Conservation (phyloP, 2,329 filamentous ascomycete genomes). For the Xylaria sp. region DNA sequence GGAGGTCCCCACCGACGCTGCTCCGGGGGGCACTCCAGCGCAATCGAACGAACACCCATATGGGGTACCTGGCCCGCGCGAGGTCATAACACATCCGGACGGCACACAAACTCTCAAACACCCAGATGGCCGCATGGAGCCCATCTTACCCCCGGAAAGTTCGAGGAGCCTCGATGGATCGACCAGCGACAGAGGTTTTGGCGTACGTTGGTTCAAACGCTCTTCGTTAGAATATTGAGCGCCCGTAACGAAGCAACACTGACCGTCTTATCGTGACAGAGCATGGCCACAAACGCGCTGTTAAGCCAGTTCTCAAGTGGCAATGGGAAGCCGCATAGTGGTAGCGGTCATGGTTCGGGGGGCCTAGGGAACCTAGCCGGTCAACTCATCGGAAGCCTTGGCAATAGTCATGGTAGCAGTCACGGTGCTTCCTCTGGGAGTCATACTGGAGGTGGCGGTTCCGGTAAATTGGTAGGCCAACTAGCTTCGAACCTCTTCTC, state of each 20-base stretch:
- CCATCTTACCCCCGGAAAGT: constrained; percentile 61
- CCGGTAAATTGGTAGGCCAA: constrained; percentile 66
- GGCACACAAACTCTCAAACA: constrained; percentile 70
- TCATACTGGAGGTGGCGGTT: constrained; percentile 41
- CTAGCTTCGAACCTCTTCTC: constrained; percentile 66
- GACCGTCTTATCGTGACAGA: constrained; percentile 52
- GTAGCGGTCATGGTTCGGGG: constrained; percentile 49
- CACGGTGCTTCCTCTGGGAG: constrained; percentile 44
- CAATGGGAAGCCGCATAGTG: constrained; percentile 53
- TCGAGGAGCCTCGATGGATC: constrained; percentile 61
- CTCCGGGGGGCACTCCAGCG: constrained; percentile 68
- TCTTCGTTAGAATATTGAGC: constrained; percentile 23
- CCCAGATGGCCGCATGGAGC: constrained; percentile 69
- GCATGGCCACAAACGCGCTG: constrained; percentile 69
- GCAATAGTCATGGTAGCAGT: constrained; percentile 41
- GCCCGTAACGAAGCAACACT: constrained; percentile 40
- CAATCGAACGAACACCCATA: constrained; percentile 70
- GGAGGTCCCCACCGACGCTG: constrained; percentile 75
- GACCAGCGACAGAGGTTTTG: constrained; percentile 69
- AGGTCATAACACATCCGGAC: constrained; percentile 71
- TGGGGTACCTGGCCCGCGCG: constrained; percentile 60
- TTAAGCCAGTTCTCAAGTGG: constrained; percentile 57
- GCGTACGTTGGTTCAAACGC: constrained; percentile 61
- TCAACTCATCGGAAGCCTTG: constrained; percentile 52
- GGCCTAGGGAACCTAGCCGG: constrained; percentile 59